A percentile compares a stretch with the other conserved stretches of the same genome.
phyloP scores from a whole-genome alignment of 768 basidiomycete species.

The Strobilomyces echinocephalus region DNA sequence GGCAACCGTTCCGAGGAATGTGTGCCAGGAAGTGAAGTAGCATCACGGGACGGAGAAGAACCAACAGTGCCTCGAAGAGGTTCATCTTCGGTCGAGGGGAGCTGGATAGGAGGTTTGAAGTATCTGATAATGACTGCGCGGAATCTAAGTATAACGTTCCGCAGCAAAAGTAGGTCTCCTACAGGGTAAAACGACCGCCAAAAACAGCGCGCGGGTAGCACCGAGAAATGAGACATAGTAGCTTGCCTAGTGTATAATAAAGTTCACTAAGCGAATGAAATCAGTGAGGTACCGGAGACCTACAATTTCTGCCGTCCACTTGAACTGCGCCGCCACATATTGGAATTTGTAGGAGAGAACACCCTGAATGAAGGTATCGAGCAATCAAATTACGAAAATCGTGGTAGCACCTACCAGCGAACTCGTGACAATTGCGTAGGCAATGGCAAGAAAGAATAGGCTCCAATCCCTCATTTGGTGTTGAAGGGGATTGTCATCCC shows the following conservation, averaged over 20 bases:
- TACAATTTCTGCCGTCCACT: constrained; percentile 65
- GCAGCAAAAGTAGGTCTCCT: constrained; percentile 19
- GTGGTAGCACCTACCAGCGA: constrained; percentile 39
- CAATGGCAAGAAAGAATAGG: constrained; percentile 50
- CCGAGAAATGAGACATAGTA: constrained; percentile 62
- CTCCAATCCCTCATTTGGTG: constrained; percentile 55
- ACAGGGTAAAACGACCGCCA: constrained; percentile 61
- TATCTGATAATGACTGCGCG: constrained; percentile 51
- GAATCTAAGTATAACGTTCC: background rate
- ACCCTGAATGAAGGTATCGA: constrained; percentile 37
- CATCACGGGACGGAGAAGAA: background rate
- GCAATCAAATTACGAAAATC: background rate
- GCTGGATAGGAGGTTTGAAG: constrained; percentile 37
- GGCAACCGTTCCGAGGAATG: background rate
- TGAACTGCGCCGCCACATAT: constrained; percentile 56
- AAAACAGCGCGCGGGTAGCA: constrained; percentile 47
- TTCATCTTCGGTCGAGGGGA: constrained; percentile 15
- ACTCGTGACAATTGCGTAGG: constrained; percentile 43
- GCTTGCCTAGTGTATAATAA: constrained; percentile 46
- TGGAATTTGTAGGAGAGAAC: constrained; percentile 57
- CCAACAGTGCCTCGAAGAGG: constrained; percentile 5
- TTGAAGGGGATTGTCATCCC: constrained; percentile 37
- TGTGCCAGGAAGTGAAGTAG: constrained; percentile 1
- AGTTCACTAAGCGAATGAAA: background rate
- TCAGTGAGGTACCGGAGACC: constrained; percentile 12